phyloP scores from a whole-genome alignment of 164 flowering plant species.

The Stephania yunnanensis region DNA sequence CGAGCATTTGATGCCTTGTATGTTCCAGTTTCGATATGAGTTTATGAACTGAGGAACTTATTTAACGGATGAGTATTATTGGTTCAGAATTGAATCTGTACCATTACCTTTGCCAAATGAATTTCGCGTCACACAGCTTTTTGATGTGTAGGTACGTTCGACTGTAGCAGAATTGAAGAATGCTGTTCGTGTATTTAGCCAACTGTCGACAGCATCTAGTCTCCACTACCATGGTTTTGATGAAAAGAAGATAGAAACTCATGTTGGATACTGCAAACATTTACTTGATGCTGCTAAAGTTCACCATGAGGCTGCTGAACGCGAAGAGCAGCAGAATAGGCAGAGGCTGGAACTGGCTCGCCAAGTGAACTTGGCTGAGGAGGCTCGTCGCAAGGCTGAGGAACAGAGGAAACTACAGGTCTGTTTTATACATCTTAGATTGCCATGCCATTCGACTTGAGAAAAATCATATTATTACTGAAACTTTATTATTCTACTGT shows the following conservation, averaged over 20 bases:
- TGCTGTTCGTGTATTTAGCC: constrained; percentile 88
- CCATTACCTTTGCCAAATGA: background rate
- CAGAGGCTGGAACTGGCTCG: constrained; percentile 85
- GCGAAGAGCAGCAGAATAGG: constrained; percentile 74
- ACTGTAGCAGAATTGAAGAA: constrained; percentile 84
- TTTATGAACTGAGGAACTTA: background rate
- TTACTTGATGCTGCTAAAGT: constrained; percentile 84
- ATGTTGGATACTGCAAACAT: constrained; percentile 92
- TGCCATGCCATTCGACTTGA: background rate
- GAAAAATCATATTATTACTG: background rate
- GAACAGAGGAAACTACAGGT: constrained; percentile 88
- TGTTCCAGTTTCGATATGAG: too few relatives aligned
- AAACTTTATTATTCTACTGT: constrained; percentile 9
- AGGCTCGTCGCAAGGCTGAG: constrained; percentile 89
- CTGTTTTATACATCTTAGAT: background rate
- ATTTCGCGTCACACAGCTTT: constrained; percentile 6
- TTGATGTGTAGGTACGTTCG: constrained; percentile 55
- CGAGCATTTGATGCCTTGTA: background rate
- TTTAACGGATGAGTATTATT: background rate
- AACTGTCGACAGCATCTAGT: constrained; percentile 76
- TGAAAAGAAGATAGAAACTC: constrained; percentile 92
- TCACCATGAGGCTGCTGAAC: constrained; percentile 90
- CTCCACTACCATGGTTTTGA: constrained; percentile 91
- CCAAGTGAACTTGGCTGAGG: constrained; percentile 79
- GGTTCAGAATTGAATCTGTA: background rate